A percentile compares a stretch with the other conserved stretches of the same genome.
These are phyloP conservation scores for Hygrocybe punicea DNA, from an alignment of 768 basidiomycete genomes.

Conservation along the genomic window DNA sequence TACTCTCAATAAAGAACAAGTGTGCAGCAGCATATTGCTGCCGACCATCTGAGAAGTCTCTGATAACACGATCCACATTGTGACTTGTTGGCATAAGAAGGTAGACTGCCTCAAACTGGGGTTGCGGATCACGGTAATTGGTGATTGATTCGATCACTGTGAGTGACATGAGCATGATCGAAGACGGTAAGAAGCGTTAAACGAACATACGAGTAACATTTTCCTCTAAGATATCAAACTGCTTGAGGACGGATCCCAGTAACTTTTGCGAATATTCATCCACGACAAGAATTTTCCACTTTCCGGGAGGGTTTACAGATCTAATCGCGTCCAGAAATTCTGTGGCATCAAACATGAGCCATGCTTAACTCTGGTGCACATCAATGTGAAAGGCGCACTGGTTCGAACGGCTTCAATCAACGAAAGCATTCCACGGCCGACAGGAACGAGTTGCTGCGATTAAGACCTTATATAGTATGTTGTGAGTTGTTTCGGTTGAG, in stretches of 20 bases:
- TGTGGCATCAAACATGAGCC: constrained; percentile 25
- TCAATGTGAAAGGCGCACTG: constrained; percentile 29
- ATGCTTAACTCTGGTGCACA: not conserved
- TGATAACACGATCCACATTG: constrained; percentile 88
- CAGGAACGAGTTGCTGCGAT: not conserved
- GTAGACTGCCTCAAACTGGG: constrained; percentile 87
- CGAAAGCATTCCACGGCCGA: constrained; percentile 33
- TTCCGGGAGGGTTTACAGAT: constrained; percentile 77
- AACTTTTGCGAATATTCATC: constrained; percentile 88
- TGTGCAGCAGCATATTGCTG: constrained; percentile 81
- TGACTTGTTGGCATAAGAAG: constrained; percentile 91
- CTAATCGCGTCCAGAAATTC: constrained; percentile 86
- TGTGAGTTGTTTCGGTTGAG: not conserved
- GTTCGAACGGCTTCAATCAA: constrained; percentile 43
- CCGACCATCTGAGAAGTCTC: constrained; percentile 62
- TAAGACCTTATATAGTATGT: not conserved
- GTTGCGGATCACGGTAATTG: constrained; percentile 75
- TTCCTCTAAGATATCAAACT: constrained; percentile 92
- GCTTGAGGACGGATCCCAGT: constrained; percentile 80
- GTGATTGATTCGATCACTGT: constrained; percentile 91
- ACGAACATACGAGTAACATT: constrained; percentile 84
- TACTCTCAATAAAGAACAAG: constrained; percentile 90
- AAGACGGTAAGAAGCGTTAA: constrained; percentile 5
- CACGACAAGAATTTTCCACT: constrained; percentile 98
- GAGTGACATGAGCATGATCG: constrained; percentile 9